Evolutionary conservation across 169 alveolate species (phyloP).

Genomic region (Cryptosporidium sp.): DNA sequence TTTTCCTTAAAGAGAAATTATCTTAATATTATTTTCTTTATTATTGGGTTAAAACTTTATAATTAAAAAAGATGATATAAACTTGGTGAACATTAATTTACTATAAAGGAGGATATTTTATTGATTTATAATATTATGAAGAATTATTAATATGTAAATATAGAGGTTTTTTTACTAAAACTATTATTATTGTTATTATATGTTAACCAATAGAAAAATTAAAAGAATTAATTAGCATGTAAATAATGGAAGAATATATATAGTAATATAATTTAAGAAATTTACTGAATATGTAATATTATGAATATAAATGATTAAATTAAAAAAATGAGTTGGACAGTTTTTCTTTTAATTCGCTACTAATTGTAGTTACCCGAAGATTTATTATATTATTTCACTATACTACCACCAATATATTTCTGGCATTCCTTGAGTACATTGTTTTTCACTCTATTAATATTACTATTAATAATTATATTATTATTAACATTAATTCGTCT

Average conservation of each 20-base stretch:
- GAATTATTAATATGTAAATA: neutral
- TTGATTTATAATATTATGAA: neutral
- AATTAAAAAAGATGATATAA: neutral
- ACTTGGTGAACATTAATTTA: neutral
- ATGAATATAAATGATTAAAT: neutral
- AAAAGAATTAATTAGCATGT: neutral
- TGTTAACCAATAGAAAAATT: neutral
- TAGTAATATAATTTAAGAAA: slow-evolving; percentile 35
- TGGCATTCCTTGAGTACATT: neutral
- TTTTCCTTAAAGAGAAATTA: neutral
- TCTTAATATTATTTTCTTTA: neutral
- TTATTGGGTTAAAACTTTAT: neutral
- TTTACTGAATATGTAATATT: neutral
- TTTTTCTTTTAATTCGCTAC: slow-evolving; percentile 1
- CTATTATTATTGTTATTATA: too few species aligned
- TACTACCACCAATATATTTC: slow-evolving; percentile 12
- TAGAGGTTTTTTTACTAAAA: neutral
- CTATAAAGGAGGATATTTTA: neutral
- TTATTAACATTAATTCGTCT: neutral
- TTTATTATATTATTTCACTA: neutral
- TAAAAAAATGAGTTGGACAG: neutral
- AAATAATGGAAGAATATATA: neutral
- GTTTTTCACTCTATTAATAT: neutral
- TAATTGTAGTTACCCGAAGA: neutral
- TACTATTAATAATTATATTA: slow-evolving; percentile 5